Evolutionary conservation across 2,329 filamentous ascomycete species (phyloP).

Genomic region (Dactylonectria macrodidyma): DNA sequence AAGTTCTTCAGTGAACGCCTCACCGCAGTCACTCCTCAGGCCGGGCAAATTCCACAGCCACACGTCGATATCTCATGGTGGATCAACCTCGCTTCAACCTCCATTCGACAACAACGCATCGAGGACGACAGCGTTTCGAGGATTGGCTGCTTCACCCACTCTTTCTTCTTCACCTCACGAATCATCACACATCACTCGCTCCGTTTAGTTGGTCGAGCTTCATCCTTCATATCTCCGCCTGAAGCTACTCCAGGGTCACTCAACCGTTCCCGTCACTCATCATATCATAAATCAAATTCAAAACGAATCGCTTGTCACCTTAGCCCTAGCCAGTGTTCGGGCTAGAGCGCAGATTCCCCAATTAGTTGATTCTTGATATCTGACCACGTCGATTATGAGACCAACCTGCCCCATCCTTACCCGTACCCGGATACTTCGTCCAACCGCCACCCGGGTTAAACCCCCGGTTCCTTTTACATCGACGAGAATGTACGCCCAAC

Average conservation of each 20-base stretch:
- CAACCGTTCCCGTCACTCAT: background rate
- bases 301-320: background rate
- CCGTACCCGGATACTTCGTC: background rate
- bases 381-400: conserved; percentile 8
- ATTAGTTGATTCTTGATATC: too few relatives aligned
- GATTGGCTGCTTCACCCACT: background rate
- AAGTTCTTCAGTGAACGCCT: conserved; percentile 2
- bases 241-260: background rate
- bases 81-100: conserved; percentile 41
- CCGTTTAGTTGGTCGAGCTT: background rate
- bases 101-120: conserved; percentile 31
- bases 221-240: background rate
- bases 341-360: background rate
- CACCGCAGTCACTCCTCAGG: background rate
- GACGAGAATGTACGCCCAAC: conserved; percentile 45
- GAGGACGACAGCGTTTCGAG: background rate
- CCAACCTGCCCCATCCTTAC: background rate
- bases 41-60: conserved; percentile 40
- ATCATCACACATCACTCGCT: background rate
- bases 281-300: conserved; percentile 10
- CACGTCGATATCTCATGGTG: conserved; percentile 30
- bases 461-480: conserved; percentile 4
- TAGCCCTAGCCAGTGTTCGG: background rate
- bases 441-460: background rate
- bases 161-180: background rate